A percentile compares a stretch with the other conserved stretches of the same genome.
These are phyloP conservation scores for Wickerhamomyces sp. DNA, from an alignment of 1,139 yeast species.

Conservation along the genomic window DNA sequence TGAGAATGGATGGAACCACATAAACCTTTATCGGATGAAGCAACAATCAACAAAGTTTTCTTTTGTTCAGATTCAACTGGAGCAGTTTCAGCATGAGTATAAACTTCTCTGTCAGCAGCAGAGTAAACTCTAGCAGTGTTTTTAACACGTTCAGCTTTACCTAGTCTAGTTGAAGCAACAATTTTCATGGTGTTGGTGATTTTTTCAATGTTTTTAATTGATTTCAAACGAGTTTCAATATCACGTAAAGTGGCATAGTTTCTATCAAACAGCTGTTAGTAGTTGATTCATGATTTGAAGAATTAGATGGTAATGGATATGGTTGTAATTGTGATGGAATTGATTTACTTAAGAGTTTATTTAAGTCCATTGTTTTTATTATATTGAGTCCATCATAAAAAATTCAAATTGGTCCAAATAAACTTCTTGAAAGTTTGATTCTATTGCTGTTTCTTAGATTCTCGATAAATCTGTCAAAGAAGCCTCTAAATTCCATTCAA, in stretches of 20 bases:
- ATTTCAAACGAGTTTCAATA: conserved; percentile 95
- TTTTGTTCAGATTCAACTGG: conserved; percentile 42
- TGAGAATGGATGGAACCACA: conserved; percentile 98
- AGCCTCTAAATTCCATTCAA: too few species aligned
- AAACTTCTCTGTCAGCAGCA: conserved; percentile 75
- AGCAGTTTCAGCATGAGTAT: conserved; percentile 73
- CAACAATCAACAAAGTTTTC: conserved; percentile 73
- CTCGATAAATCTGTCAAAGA: too few species aligned
- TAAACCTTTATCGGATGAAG: conserved; percentile 95
- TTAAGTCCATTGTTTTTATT: too few species aligned
- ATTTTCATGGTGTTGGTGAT: conserved; percentile 99
- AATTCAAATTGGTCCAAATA: too few species aligned
- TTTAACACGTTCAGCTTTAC: conserved; percentile 96
- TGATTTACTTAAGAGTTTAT: too few species aligned
- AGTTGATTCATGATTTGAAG: background rate
- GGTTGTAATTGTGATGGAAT: too few species aligned
- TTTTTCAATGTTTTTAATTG: conserved; percentile 97
- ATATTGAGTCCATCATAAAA: too few species aligned
- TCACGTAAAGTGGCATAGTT: conserved; percentile 98
- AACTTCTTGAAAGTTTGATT: too few species aligned
- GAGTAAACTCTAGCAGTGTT: conserved; percentile 81
- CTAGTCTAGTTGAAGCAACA: conserved; percentile 96
- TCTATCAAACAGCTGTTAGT: conserved; percentile 37
- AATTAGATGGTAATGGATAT: background rate
- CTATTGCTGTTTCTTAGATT: too few species aligned